phyloP scores from a whole-genome alignment of 2,329 filamentous ascomycete genomes.

The Polytolypa hystricis region DNA sequence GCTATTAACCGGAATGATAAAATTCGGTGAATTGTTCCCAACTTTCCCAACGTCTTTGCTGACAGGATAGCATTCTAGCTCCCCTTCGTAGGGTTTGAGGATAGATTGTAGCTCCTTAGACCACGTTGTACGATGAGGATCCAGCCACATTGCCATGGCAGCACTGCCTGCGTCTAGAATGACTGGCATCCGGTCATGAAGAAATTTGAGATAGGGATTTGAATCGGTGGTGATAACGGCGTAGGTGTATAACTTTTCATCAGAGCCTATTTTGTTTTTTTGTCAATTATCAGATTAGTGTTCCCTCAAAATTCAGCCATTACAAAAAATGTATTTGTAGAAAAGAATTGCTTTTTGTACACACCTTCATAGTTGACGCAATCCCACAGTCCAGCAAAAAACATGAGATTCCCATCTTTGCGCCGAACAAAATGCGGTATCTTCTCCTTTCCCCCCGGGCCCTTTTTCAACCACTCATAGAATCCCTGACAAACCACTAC shows the following conservation, averaged over 20 bases:
- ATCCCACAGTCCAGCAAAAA: slow-evolving; percentile 86
- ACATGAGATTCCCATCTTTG: slow-evolving; percentile 74
- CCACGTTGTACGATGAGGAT: slow-evolving; percentile 63
- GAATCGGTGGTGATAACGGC: slow-evolving; percentile 87
- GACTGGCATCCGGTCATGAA: slow-evolving; percentile 94
- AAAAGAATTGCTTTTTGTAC: slow-evolving; percentile 9
- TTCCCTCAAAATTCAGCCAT: neutral
- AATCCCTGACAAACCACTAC: slow-evolving; percentile 84
- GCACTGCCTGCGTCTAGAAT: slow-evolving; percentile 69
- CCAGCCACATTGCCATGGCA: slow-evolving; percentile 62
- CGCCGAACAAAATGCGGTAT: slow-evolving; percentile 74
- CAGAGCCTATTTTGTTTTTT: slow-evolving; percentile 45
- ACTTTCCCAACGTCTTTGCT: slow-evolving; percentile 86
- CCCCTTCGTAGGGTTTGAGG: slow-evolving; percentile 66
- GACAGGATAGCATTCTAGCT: slow-evolving; percentile 77
- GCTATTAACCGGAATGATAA: slow-evolving; percentile 72
- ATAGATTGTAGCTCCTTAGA: slow-evolving; percentile 63
- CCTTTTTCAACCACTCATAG: slow-evolving; percentile 88
- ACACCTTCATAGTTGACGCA: slow-evolving; percentile 67
- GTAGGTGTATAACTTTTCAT: slow-evolving; percentile 72
- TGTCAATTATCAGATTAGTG: neutral
- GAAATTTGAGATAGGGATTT: slow-evolving; percentile 69
- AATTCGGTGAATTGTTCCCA: slow-evolving; percentile 75
- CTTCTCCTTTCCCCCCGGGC: slow-evolving; percentile 59
- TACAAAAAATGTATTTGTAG: neutral